phyloP scores from a whole-genome alignment of 192 early-diverging fungal genomes.

The Allomyces arbusculus region DNA sequence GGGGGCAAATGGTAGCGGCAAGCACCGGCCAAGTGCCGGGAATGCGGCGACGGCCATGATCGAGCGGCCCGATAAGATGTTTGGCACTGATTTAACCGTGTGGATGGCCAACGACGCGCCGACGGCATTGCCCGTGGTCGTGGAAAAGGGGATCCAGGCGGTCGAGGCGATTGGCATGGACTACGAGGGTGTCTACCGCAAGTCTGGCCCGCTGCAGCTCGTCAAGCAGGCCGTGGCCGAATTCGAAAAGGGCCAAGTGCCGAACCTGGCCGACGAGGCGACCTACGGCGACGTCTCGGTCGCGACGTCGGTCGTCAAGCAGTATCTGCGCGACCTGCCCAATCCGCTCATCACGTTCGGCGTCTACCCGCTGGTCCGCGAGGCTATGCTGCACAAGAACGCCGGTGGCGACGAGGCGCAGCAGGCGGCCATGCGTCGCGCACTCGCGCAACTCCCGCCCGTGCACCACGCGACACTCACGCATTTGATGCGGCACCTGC shows the following conservation, averaged over 20 bases:
- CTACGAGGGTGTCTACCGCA: constrained; percentile 61
- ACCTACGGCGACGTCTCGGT: constrained; percentile 50
- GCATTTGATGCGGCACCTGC: constrained; percentile 38
- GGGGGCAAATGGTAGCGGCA: constrained; percentile 6
- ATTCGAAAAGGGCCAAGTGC: constrained; percentile 24
- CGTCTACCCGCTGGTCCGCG: constrained; percentile 44
- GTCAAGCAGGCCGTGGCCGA: constrained; percentile 42
- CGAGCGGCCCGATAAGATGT: constrained; percentile 22
- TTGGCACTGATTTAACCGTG: constrained; percentile 37
- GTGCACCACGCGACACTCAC: constrained; percentile 40
- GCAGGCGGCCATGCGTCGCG: constrained; percentile 19
- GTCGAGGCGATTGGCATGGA: constrained; percentile 47
- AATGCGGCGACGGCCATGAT: constrained; percentile 10
- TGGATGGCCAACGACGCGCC: constrained; percentile 33
- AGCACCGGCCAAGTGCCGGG: neutral
- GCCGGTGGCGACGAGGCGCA: constrained; percentile 3
- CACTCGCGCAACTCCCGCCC: constrained; percentile 31
- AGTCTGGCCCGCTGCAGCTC: constrained; percentile 45
- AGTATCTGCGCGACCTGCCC: constrained; percentile 56
- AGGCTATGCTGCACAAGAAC: constrained; percentile 16
- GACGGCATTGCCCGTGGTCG: constrained; percentile 35
- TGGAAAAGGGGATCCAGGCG: constrained; percentile 42
- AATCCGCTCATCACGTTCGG: constrained; percentile 50
- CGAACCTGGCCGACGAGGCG: constrained; percentile 17
- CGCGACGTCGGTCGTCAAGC: constrained; percentile 59